phyloP scores from a whole-genome alignment of 352 stramenopile species.

The Globisporangium iwayamae region DNA sequence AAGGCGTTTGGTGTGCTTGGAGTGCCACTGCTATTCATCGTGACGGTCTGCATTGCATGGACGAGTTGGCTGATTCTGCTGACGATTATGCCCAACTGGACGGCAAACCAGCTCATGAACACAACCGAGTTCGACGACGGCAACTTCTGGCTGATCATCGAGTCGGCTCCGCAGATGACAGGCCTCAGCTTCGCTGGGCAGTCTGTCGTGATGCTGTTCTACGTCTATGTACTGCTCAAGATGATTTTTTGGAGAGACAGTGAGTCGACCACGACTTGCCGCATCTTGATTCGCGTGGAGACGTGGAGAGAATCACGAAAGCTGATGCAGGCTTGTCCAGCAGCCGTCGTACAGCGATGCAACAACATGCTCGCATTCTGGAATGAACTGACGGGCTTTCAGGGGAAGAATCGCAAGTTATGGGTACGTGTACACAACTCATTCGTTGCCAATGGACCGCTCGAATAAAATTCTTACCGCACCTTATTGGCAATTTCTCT shows the following conservation, averaged over 20 bases:
- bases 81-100: conserved; percentile 22
- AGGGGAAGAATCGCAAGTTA: neutral
- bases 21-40: conserved; percentile 15
- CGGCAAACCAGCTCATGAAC: conserved; percentile 47
- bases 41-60: conserved; percentile 27
- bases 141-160: conserved; percentile 43
- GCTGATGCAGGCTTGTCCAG: neutral
- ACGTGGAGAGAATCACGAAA: neutral
- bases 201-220: neutral
- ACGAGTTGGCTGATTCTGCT: conserved; percentile 33
- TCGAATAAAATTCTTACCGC: too few species aligned
- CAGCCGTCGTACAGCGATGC: neutral
- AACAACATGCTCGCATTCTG: neutral
- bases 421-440: neutral
- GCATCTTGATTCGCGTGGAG: neutral
- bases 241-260: neutral
- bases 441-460: too few species aligned
- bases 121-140: conserved; percentile 42
- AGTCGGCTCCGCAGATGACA: neutral
- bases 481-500: neutral
- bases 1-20: conserved; percentile 23
- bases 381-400: neutral
- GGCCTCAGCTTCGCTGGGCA: neutral
- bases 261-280: neutral
- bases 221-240: neutral